Evolutionary conservation across 176 grass and related monocot genomes (phyloP), one percentile per base, ranked within the genome.

Genomic region (Ensete glaucum): DNA sequence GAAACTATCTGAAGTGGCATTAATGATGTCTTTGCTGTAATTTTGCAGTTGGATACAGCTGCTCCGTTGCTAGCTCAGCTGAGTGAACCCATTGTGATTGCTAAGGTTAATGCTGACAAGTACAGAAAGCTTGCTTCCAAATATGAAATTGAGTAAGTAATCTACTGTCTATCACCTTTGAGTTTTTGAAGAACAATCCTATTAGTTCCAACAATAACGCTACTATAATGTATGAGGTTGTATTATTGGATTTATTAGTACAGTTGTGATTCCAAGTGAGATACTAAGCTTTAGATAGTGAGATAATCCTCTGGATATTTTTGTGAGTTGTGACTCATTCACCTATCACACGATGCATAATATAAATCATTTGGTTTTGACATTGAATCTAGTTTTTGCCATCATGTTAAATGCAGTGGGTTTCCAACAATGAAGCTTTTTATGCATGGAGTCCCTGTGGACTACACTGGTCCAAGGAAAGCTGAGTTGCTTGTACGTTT

Each of bases 381-480:
- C 6, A 21, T 12, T 56, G 20, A 55, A 13, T 7, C 53, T 25
- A 17, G 4, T 27, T 73, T 73, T 56, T 73, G 2, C 23, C 52
- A 15, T n/a, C 57, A 73, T 69, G 62, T 27, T 81, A 49, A 53
- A 78, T 91, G 88, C 78, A 94, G 95, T 79, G 88, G 95, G 13
- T 94, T 93, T 76, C 90, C 95, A 50, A 93, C 86, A 64, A 76
- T 98, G 86, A 89, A 93, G 84, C 52, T 93, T 58, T 98, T 98
- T 80, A 79, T 91, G 74, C 86, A 89, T 72, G 95, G 95, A 64
- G 80, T 74, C 20, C 95, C 90, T 8, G 66, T 80, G 0, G 95
- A 98, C 48, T 98, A 98, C 81, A 87, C 74, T 20, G 95, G 90
- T 67, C 82, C 95, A 67, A 91, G 90, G 77, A 98, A 93, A 76